Conservation (phyloP, 306 rosid species). For the Vigna radiata region DNA sequence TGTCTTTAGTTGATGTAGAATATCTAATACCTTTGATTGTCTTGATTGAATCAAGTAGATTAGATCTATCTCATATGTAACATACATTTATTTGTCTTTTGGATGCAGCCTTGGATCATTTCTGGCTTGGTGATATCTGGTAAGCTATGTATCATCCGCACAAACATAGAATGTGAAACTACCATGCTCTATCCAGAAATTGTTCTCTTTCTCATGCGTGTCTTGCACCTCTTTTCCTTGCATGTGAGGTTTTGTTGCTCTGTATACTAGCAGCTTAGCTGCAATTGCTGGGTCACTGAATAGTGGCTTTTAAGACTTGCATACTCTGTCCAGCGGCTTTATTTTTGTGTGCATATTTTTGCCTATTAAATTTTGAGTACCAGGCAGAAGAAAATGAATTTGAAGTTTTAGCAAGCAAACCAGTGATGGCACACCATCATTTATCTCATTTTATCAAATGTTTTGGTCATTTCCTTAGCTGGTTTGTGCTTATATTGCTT, state of each 20-base stretch:
- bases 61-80: constrained; percentile 12
- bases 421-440: not conserved
- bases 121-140: constrained; percentile 74
- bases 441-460: not conserved
- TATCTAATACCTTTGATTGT: constrained; percentile 7
- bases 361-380: not conserved
- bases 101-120: constrained; percentile 73
- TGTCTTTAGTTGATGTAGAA: too few relatives aligned
- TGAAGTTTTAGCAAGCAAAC: not conserved
- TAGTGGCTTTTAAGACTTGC: not conserved
- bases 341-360: not conserved
- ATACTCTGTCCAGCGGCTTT: not conserved
- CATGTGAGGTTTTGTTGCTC: constrained; percentile 16
- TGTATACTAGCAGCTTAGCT: constrained; percentile 1
- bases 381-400: not conserved
- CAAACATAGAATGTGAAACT: constrained; percentile 13
- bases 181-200: not conserved
- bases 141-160: constrained; percentile 52
- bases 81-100: constrained; percentile 43
- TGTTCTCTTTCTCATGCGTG: not conserved
- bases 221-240: constrained; percentile 6
- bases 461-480: not conserved
- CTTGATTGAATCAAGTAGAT: constrained; percentile 21
- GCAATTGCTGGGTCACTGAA: not conserved
- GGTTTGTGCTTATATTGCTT: constrained; percentile 13